phyloP scores from a whole-genome alignment of 2,329 filamentous ascomycete species.

The Teratosphaeria zuluensis region DNA sequence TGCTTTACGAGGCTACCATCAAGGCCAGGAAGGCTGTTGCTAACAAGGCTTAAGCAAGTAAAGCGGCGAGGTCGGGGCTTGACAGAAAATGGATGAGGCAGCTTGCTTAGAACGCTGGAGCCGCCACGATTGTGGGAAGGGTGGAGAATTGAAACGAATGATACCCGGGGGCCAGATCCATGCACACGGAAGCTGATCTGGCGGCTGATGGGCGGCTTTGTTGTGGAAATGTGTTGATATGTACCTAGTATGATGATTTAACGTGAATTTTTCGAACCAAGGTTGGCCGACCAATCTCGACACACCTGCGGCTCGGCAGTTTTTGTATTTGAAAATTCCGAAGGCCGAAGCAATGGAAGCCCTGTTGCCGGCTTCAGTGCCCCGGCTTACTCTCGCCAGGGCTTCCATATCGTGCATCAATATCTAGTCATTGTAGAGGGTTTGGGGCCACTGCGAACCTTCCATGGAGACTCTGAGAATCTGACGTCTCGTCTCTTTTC shows the following conservation, averaged over 20 bases:
- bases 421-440: no score
- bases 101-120: background rate
- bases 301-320: background rate
- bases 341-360: no score
- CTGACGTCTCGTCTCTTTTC: no score
- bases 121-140: background rate
- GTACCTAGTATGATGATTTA: background rate
- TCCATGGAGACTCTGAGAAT: no score
- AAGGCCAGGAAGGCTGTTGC: constrained; percentile 43
- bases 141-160: background rate
- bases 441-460: no score
- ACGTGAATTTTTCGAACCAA: background rate
- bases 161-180: background rate
- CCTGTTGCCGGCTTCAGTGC: no score
- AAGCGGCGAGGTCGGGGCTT: background rate
- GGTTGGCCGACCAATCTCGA: background rate
- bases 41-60: background rate
- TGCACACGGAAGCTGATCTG: background rate
- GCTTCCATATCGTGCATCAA: no score
- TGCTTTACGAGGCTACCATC: constrained; percentile 75
- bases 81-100: background rate
- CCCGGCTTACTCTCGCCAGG: no score
- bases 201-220: background rate
- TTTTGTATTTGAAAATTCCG: no score
- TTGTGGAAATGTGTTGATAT: background rate